Conservation (phyloP, 176 grass and related monocot species). For the Musa itinerans region DNA sequence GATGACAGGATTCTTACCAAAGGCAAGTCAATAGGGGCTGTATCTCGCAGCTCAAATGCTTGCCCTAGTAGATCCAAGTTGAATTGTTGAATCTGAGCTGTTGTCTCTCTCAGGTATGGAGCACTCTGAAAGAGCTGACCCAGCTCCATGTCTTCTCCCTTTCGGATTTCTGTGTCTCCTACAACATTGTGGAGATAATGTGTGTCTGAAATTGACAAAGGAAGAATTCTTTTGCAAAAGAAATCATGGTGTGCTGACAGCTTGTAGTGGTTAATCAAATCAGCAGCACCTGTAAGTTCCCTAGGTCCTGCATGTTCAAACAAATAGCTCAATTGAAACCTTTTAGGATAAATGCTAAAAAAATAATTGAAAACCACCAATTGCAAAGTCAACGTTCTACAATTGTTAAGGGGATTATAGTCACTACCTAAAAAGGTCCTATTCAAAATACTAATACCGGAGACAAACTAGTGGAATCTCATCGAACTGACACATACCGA, state of each 20-base stretch:
- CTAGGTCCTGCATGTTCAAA: slow-evolving; percentile 53
- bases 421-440: neutral
- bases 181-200: slow-evolving; percentile 91
- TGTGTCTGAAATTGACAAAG: slow-evolving; percentile 75
- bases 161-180: slow-evolving; percentile 87
- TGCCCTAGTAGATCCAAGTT: slow-evolving; percentile 69
- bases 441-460: neutral
- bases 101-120: slow-evolving; percentile 54
- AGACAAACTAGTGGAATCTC: neutral
- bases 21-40: slow-evolving; percentile 66
- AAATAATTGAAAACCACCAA: neutral
- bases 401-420: neutral
- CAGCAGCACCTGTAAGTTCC: slow-evolving; percentile 79
- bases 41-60: slow-evolving; percentile 86
- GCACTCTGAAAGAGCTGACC: slow-evolving; percentile 74
- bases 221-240: slow-evolving; percentile 83
- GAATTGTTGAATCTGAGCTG: slow-evolving; percentile 59
- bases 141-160: slow-evolving; percentile 97
- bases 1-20: slow-evolving; percentile 47
- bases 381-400: neutral
- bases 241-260: slow-evolving; percentile 73
- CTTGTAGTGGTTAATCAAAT: slow-evolving; percentile 91
- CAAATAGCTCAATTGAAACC: neutral
- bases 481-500: neutral
- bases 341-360: neutral